Base-by-base conservation (phyloP, 164 flowering plant species). In the Liquidambar formosana region DNA sequence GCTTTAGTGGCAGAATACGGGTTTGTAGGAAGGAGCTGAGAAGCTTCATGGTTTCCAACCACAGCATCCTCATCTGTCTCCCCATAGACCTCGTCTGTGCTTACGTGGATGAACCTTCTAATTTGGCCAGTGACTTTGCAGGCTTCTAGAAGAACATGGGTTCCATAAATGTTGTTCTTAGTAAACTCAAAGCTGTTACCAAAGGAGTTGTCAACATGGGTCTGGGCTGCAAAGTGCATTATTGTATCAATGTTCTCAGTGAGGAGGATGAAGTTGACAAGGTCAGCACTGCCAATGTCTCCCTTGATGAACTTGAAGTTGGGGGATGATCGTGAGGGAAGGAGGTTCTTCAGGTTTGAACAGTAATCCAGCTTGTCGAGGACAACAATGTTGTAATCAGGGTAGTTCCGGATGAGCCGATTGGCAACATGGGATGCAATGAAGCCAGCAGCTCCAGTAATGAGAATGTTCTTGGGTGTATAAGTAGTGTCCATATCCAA, bases 221-320 rank as follows among this genome's bases (percentile, higher is more conserved):
- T 80, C 76, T 78, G 81, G 18, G 83, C 81, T 54, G 83, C 83
- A 67, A 80, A 80, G 70, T 80, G 81, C 81, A 81, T 73, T 14
- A 81, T 76, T 16, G 84, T 81, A 52, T 81, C 81, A 16, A 81
- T 78, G 47, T 70, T 54, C 67, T 81, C 81, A 3, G 84, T 65
- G 10, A 68, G 54, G 49, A 81, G 76, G 18, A 81, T 43, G 66
- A 62, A 75, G 60, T 75, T 73, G 67, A 80, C 77, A 16, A 80
- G 73, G 43, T 78, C 81, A 45, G 75, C 71, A 73, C 79, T 75
- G 5, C 45, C 71, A 21, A 80, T 68, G 65, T 80, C 84, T n/a
- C 81, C 84, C 66, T 78, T 80, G 49, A 81, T 63, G 57, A 81
- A 81, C 73, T 78, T 81, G 66, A 81, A 81, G 61, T 75, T 78